phyloP scores from a whole-genome alignment of 495 filamentous ascomycete genomes.

The Cenococcum geophilum region DNA sequence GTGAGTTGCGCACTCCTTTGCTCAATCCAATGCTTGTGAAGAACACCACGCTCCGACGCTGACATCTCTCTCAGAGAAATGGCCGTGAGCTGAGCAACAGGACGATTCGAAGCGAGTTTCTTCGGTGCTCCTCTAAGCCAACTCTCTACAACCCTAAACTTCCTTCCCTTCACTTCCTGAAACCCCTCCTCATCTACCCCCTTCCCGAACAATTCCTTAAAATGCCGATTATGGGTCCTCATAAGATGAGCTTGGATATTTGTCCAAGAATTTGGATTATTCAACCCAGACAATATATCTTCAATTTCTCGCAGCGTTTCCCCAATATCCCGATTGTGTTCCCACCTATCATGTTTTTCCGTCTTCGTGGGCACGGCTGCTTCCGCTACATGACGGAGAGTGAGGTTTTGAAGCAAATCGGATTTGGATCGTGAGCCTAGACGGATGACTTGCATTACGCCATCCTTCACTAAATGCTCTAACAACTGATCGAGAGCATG shows the following conservation, averaged over 20 bases:
- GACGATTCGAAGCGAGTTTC: slow-evolving; percentile 9
- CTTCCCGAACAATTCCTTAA: slow-evolving; percentile 26
- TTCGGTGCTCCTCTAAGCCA: background rate
- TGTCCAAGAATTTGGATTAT: slow-evolving; percentile 14
- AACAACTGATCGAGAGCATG: slow-evolving; percentile 71
- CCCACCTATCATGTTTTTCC: slow-evolving; percentile 21
- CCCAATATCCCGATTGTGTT: slow-evolving; percentile 11
- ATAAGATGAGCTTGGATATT: slow-evolving; percentile 20
- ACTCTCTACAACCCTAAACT: slow-evolving; percentile 34
- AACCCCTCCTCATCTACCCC: slow-evolving; percentile 32
- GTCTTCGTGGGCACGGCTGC: slow-evolving; percentile 14
- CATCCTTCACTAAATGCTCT: slow-evolving; percentile 52
- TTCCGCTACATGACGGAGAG: slow-evolving; percentile 8
- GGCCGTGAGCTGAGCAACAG: slow-evolving; percentile 9
- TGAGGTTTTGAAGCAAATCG: slow-evolving; percentile 41
- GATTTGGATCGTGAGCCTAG: slow-evolving; percentile 62
- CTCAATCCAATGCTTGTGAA: slow-evolving; percentile 43
- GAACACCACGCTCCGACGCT: slow-evolving; percentile 23
- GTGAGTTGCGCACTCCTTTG: slow-evolving; percentile 40
- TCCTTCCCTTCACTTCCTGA: slow-evolving; percentile 28
- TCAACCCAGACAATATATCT: background rate
- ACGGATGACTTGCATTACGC: slow-evolving; percentile 56
- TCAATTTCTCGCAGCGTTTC: slow-evolving; percentile 33
- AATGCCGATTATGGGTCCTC: slow-evolving; percentile 1
- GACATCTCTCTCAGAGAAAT: slow-evolving; percentile 20